Percentiles rank a stretch among this genome's conserved stretches.
Conservation (phyloP, 108 stramenopile species). For the Pelagomonas calceolata region DNA sequence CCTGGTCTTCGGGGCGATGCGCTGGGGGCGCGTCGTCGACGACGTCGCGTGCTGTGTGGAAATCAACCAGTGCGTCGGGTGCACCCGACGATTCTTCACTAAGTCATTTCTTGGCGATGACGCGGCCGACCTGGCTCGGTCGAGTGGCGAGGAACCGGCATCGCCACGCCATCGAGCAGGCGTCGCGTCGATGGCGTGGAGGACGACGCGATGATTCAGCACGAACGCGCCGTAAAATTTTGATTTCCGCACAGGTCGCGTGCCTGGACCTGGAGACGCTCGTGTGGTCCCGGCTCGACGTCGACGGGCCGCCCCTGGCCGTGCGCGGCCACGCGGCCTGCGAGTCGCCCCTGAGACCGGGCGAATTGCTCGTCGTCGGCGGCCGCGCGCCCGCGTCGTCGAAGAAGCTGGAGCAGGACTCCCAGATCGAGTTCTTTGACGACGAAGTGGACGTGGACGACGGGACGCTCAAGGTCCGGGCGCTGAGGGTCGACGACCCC, state of each 20-base stretch:
- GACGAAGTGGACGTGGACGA: not conserved
- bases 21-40: too few species aligned
- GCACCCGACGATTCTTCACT: too few species aligned
- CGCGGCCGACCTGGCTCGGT: too few species aligned
- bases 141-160: too few species aligned
- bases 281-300: not conserved
- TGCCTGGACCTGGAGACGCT: not conserved
- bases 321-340: not conserved
- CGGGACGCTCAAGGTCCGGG: not conserved
- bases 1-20: too few species aligned
- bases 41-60: too few species aligned
- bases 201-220: too few species aligned
- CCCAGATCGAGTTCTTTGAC: not conserved
- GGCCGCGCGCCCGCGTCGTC: not conserved
- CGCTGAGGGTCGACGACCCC: not conserved
- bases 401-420: not conserved
- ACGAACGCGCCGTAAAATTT: too few species aligned
- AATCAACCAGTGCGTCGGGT: too few species aligned
- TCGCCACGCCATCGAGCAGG: not conserved
- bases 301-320: not conserved
- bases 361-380: not conserved
- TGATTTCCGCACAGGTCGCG: not conserved
- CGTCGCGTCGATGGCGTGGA: too few species aligned
- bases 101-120: too few species aligned
- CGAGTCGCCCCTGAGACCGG: not conserved